Evolutionary conservation across 208 protist species (phyloP), one percentile per base, ranked within the genome.

Genomic region (Leishmania aethiopica): DNA sequence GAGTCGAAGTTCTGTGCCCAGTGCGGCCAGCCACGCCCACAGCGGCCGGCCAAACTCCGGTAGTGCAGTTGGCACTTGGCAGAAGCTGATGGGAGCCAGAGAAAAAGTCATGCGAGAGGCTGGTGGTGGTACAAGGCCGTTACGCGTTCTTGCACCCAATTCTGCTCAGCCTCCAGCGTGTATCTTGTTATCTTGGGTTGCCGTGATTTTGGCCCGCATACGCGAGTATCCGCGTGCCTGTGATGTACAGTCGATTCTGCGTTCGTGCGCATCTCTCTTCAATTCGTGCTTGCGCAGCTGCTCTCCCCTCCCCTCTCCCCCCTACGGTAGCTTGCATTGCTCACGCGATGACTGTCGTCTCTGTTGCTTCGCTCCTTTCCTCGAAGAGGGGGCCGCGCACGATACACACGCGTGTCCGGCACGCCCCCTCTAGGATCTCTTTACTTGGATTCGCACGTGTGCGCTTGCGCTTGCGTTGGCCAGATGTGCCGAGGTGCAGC

Each of bases 1-100:
- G 32, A 85, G 66, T 89, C 85, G 32, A 91, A 90, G 51, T 94
- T 96, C 64, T 96, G 92, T 53, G 51, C 79, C 11, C 88, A 91
- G 57, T 96, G 92, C 75, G 90, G 92, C 32, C 82, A 86, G 60
- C 75, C 88, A 67, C 83, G 83, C 35, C 83, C 77, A 42, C 78
- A 59, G 17, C 84, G 75, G 7, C 53, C 42, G 28, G 45, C 25
- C 60, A 79, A 53, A 49, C 69, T 88, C 64, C 80, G 57, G 10
- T 80, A 72, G 45, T 28, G 45, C 40, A 1, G 28, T 7, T 13
- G 13, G 10, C 71, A 35, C 32, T 22, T 59, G 62, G 4, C 62
- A 69, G 32, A 28, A 40, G 62, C 32, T 40, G 62, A 35, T 22
- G 62, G 15, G 2, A 6, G 32, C 15, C 22, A 40, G 62, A 17